Conservation (phyloP, 1,139 yeast genomes). For the Suhomyces kunorum region DNA sequence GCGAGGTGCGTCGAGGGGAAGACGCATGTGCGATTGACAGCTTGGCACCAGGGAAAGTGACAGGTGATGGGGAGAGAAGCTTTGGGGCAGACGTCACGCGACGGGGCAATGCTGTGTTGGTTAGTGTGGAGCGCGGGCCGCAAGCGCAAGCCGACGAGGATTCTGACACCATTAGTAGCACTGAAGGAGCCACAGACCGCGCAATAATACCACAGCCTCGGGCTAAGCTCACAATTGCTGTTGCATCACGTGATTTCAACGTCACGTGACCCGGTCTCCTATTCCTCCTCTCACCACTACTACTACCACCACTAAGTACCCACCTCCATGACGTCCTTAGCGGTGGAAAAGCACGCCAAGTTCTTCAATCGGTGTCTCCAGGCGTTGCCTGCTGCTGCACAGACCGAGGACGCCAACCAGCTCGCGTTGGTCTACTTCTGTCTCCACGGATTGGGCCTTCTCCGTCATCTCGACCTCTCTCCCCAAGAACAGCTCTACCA, state of each 20-base stretch:
- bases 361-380: constrained; percentile 54
- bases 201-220: background rate
- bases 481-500: constrained; percentile 30
- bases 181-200: background rate
- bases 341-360: constrained; percentile 41
- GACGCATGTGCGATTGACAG: background rate
- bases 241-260: background rate
- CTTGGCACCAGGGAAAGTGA: background rate
- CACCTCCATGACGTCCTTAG: constrained; percentile 5
- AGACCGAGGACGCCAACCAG: constrained; percentile 65
- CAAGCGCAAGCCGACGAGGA: constrained; percentile 3
- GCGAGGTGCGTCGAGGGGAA: background rate
- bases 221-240: background rate
- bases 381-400: constrained; percentile 51
- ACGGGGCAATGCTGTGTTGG: background rate
- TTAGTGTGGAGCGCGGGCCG: background rate
- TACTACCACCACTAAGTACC: background rate
- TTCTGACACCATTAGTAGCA: background rate
- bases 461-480: constrained; percentile 40
- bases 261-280: background rate
- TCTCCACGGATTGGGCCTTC: constrained; percentile 58
- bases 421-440: constrained; percentile 68
- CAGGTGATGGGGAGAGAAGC: background rate
- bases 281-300: background rate
- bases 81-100: too few relatives aligned